Conservation (phyloP, 495 filamentous ascomycete genomes). For the Penicillium bialowiezense region DNA sequence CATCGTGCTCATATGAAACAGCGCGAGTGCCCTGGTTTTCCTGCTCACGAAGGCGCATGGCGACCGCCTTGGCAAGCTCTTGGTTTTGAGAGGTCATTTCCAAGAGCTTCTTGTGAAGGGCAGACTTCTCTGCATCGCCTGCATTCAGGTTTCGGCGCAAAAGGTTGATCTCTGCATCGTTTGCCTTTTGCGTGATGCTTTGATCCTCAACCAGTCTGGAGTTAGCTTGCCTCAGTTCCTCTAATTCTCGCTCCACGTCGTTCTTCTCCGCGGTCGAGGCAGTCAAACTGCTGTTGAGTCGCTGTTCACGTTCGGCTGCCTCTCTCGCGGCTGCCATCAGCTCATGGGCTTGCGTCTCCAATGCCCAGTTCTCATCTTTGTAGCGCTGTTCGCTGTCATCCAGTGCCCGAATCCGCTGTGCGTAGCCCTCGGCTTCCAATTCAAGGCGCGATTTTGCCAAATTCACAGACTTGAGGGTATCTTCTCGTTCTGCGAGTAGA, state of each 20-base stretch:
- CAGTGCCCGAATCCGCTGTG: constrained; percentile 71
- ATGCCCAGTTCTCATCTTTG: constrained; percentile 97
- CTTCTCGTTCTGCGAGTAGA: constrained; percentile 80
- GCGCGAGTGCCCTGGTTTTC: constrained; percentile 60
- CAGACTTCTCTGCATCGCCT: constrained; percentile 68
- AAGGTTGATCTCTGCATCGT: constrained; percentile 80
- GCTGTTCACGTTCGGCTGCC: constrained; percentile 72
- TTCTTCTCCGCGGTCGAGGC: constrained; percentile 71
- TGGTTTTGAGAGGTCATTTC: constrained; percentile 84
- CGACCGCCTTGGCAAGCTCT: constrained; percentile 78
- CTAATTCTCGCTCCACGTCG: constrained; percentile 73
- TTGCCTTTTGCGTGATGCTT: constrained; percentile 67
- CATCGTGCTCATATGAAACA: constrained; percentile 59
- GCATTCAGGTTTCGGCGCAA: constrained; percentile 71
- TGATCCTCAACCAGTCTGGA: constrained; percentile 81
- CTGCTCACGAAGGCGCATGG: constrained; percentile 65
- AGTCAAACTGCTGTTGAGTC: constrained; percentile 68
- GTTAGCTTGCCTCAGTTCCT: constrained; percentile 77
- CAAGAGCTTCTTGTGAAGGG: constrained; percentile 76
- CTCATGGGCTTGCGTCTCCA: constrained; percentile 87
- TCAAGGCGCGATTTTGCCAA: constrained; percentile 75
- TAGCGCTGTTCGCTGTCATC: constrained; percentile 93
- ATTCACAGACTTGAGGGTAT: constrained; percentile 70
- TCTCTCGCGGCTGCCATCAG: constrained; percentile 67
- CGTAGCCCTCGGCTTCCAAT: constrained; percentile 73